These are phyloP conservation scores for Pleurotus cornucopiae DNA, from an alignment of 768 basidiomycete genomes.

Conservation along the genomic window DNA sequence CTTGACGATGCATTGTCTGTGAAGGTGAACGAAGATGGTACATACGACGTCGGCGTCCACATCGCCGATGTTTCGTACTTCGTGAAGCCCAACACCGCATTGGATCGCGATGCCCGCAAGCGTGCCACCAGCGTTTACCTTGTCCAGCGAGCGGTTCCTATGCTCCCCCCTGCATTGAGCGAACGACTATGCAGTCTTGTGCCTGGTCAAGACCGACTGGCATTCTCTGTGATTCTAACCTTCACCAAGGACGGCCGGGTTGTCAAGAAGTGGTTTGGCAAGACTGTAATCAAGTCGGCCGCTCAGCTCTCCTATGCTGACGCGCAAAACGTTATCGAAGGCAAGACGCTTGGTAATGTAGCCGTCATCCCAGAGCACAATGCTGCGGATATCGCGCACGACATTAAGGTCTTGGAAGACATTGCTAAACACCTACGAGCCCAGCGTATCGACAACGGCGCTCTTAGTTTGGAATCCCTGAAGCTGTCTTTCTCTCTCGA, in stretches of 20 bases:
- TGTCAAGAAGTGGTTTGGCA: conserved; percentile 88
- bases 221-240: conserved; percentile 88
- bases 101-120: conserved; percentile 97
- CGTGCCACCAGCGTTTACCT: conserved; percentile 96
- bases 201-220: conserved; percentile 84
- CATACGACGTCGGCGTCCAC: conserved; percentile 91
- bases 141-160: conserved; percentile 92
- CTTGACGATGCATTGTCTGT: conserved; percentile 94
- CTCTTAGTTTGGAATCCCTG: conserved; percentile 65
- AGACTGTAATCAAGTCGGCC: conserved; percentile 87
- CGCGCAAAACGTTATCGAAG: conserved; percentile 81
- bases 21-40: conserved; percentile 86
- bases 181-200: conserved; percentile 91
- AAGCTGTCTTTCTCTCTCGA: conserved; percentile 78
- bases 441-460: conserved; percentile 76
- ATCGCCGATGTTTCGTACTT: conserved; percentile 96
- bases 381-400: conserved; percentile 61
- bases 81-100: conserved; percentile 90
- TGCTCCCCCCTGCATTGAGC: conserved; percentile 92
- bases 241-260: conserved; percentile 79
- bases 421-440: conserved; percentile 71
- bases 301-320: conserved; percentile 81
- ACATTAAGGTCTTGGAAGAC: conserved; percentile 64
- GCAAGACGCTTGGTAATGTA: conserved; percentile 50
- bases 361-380: conserved; percentile 55